Conservation (phyloP, 73 alveolate species). For the Loxodes magnus region DNA sequence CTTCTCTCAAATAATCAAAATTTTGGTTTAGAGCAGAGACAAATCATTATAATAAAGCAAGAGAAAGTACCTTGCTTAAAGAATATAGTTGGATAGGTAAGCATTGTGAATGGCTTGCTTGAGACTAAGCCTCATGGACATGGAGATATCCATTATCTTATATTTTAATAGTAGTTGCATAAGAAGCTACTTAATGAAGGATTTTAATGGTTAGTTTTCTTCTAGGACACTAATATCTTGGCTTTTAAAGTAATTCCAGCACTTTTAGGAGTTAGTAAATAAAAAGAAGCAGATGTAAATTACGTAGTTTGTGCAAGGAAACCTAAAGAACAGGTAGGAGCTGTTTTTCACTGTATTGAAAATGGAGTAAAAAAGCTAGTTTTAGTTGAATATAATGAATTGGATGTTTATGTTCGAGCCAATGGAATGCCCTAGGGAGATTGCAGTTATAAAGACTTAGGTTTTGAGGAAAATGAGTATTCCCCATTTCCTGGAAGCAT, state of each 20-base stretch:
- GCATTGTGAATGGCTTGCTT: slow-evolving; percentile 43
- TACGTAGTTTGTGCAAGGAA: slow-evolving; percentile 71
- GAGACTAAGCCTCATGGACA: slow-evolving; percentile 95
- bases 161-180: slow-evolving; percentile 61
- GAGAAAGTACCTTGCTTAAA: slow-evolving; percentile 89
- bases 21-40: slow-evolving; percentile 59
- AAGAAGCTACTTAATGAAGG: slow-evolving; percentile 73
- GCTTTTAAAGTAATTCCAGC: slow-evolving; percentile 79
- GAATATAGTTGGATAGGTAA: slow-evolving; percentile 76
- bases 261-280: slow-evolving; percentile 63
- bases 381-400: slow-evolving; percentile 82
- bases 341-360: slow-evolving; percentile 51
- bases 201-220: slow-evolving; percentile 77
- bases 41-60: slow-evolving; percentile 72
- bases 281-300: slow-evolving; percentile 59
- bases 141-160: slow-evolving; percentile 90
- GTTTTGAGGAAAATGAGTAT: slow-evolving; percentile 36
- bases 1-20: slow-evolving; percentile 45
- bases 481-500: slow-evolving; percentile 94
- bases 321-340: slow-evolving; percentile 93
- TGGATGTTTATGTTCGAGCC: slow-evolving; percentile 72
- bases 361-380: slow-evolving; percentile 41
- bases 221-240: slow-evolving; percentile 88
- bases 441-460: slow-evolving; percentile 36
- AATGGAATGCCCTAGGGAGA: slow-evolving; percentile 81